Conservation (phyloP, 2,329 filamentous ascomycete species). For the Trichoderma endophyticum region DNA sequence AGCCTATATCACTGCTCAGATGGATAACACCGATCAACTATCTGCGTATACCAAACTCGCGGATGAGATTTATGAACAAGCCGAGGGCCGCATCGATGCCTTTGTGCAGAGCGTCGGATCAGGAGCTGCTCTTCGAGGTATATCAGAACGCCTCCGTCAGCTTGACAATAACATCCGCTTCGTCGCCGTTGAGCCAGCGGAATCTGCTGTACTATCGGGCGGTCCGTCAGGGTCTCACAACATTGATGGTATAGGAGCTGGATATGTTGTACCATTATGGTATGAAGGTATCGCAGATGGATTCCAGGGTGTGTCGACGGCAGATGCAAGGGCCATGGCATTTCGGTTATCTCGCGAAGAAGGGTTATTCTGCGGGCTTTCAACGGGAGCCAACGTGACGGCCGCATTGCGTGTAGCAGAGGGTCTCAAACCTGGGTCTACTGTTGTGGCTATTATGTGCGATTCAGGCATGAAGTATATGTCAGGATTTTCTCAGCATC, state of each 20-base stretch:
- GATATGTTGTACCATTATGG: constrained; percentile 9
- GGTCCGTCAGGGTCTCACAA: constrained; percentile 1
- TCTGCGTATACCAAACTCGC: constrained; percentile 2
- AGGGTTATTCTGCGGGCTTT: constrained; percentile 10
- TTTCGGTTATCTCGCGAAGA: neutral
- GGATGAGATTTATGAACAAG: constrained; percentile 6
- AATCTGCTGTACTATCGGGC: constrained; percentile 7
- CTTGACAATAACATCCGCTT: neutral
- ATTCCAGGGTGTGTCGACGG: neutral
- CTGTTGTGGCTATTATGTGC: constrained; percentile 9
- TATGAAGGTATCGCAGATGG: constrained; percentile 5
- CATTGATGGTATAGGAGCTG: constrained; percentile 11
- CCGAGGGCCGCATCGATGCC: neutral
- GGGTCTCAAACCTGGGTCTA: neutral
- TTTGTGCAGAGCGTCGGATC: constrained; percentile 9
- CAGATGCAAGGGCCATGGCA: constrained; percentile 1
- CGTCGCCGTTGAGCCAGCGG: constrained; percentile 4
- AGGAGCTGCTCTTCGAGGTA: neutral
- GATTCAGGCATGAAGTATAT: constrained; percentile 15
- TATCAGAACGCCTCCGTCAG: constrained; percentile 11
- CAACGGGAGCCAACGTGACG: neutral
- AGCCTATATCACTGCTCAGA: constrained; percentile 4
- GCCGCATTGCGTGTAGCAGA: constrained; percentile 9
- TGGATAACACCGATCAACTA: neutral
- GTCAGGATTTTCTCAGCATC: neutral